Base-by-base conservation (phyloP, 23 red algal species). In the Gracilaria vermiculophylla region DNA sequence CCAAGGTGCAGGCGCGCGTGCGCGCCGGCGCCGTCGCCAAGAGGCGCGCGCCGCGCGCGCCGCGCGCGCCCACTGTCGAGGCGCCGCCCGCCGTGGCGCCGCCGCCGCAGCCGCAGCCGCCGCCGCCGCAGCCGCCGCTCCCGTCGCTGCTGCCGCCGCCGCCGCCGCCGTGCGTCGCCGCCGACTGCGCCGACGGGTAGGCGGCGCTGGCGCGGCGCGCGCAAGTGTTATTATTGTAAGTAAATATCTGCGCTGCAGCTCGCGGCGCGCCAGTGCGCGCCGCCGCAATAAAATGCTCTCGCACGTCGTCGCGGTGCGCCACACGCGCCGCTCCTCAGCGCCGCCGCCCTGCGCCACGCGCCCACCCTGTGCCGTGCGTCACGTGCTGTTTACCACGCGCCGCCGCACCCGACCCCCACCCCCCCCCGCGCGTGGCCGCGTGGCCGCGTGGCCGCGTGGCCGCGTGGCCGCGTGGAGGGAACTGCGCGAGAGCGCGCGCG, bases 1-100 rank as follows among this genome's bases (percentile, higher is more conserved):
- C 75, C 62, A 87, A 87, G 64, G 42, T 70, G 64, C 14, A 42
- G 64, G 64, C 64, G 17, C 19, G 23, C 1, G 7, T 29, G 55
- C 55, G 23, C 25, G 20, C 20, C 23, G 55, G 52, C 11, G 20
- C 21, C 20, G 21, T 20, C 55, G 55, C 21, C 19, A 24, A 24
- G 14, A 24, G n/a, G 21, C 7, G 23, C n/a, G 55, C n/a, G 21
- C 21, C 23, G 55, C 21, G 55, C 55, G 29, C 25, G 55, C 19
- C 3, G 55, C 55, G 55, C 21, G 2, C 21, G 5, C 10, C 3
- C 20, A 60, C 3, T 24, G 23, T 25, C 55, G 23, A 20, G 11
- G 5, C 51, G 51, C 51, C 51, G 45, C 9, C 45, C 9, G 45
- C 45, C 9, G 45, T 10, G 9, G 45, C 45, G 51, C 51, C 51